Percentiles rank a stretch among this genome's conserved stretches.
Conservation (phyloP, 1,284 basidiomycete genomes). For the Wolfiporia cocos region DNA sequence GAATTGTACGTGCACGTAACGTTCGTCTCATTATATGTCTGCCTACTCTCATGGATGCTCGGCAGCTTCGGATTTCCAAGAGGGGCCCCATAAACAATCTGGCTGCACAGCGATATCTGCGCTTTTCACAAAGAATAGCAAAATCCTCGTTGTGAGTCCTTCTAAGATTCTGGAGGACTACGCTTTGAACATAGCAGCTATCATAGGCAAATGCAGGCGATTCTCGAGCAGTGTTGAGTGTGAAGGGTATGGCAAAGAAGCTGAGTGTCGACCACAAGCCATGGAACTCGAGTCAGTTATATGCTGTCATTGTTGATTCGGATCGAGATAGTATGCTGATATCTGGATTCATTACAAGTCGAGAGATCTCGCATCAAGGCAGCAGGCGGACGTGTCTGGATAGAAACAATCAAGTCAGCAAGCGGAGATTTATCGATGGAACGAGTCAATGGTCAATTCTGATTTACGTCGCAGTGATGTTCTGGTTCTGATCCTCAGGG, state of each 20-base stretch:
- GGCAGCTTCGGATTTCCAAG: no score
- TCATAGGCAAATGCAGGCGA: conserved; percentile 98
- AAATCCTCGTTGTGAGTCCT: conserved; percentile 74
- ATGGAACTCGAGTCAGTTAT: conserved; percentile 63
- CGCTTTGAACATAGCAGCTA: no score
- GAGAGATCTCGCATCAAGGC: conserved; percentile 86
- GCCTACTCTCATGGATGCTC: no score
- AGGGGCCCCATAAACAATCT: conserved; percentile 89
- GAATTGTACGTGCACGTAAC: conserved; percentile 57
- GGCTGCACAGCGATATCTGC: conserved; percentile 96
- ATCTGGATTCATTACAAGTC: conserved; percentile 33
- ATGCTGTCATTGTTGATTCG: conserved; percentile 23
- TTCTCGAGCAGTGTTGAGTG: conserved; percentile 89
- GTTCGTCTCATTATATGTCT: neutral
- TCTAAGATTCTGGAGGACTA: no score
- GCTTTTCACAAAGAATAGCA: conserved; percentile 71
- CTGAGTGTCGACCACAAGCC: conserved; percentile 98
- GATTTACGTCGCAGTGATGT: neutral
- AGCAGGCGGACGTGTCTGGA: conserved; percentile 97
- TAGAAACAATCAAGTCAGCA: no score
- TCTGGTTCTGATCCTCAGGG: conserved; percentile 2
- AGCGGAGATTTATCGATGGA: no score
- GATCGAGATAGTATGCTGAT: neutral
- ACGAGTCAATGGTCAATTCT: conserved; percentile 83
- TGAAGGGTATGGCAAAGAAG: conserved; percentile 82